phyloP scores from a whole-genome alignment of 805 yeast genomes.

The Lipomyces chichibuensis region DNA sequence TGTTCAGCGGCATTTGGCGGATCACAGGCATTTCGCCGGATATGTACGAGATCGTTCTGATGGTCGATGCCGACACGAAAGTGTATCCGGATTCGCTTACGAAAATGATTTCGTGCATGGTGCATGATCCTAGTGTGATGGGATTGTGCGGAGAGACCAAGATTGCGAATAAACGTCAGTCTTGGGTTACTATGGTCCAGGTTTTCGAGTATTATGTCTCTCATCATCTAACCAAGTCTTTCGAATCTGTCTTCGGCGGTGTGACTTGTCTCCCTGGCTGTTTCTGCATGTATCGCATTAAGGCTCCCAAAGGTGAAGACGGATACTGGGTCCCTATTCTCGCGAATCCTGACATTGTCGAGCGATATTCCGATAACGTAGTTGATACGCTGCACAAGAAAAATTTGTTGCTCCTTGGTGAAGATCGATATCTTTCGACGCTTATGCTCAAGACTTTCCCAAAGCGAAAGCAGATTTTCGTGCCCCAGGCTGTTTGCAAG shows the following conservation, averaged over 20 bases:
- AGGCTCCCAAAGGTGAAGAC: slow-evolving; percentile 77
- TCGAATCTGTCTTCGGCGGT: slow-evolving; percentile 90
- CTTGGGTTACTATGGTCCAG: slow-evolving; percentile 93
- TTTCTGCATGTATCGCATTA: slow-evolving; percentile 89
- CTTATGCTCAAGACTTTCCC: slow-evolving; percentile 90
- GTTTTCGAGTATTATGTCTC: slow-evolving; percentile 94
- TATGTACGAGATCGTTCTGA: slow-evolving; percentile 75
- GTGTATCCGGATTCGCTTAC: slow-evolving; percentile 84
- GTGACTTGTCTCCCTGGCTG: slow-evolving; percentile 97
- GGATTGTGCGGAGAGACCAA: slow-evolving; percentile 96
- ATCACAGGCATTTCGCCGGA: slow-evolving; percentile 83
- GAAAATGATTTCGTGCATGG: slow-evolving; percentile 88
- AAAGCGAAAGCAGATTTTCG: slow-evolving; percentile 80
- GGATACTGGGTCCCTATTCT: slow-evolving; percentile 92
- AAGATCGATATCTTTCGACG: slow-evolving; percentile 84
- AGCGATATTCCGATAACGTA: slow-evolving; percentile 83
- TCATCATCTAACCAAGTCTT: slow-evolving; percentile 92
- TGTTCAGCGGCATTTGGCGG: slow-evolving; percentile 73
- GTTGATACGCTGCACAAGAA: slow-evolving; percentile 83
- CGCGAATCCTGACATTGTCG: slow-evolving; percentile 93
- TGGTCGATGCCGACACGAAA: slow-evolving; percentile 95
- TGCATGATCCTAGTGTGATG: slow-evolving; percentile 82
- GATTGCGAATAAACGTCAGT: slow-evolving; percentile 76
- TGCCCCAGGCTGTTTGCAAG: slow-evolving; percentile 90
- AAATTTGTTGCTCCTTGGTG: slow-evolving; percentile 83